A percentile compares a stretch with the other conserved stretches of the same genome.
These are phyloP conservation scores for Phoma herbarum DNA, from an alignment of 2,329 filamentous ascomycete species.

Conservation along the genomic window DNA sequence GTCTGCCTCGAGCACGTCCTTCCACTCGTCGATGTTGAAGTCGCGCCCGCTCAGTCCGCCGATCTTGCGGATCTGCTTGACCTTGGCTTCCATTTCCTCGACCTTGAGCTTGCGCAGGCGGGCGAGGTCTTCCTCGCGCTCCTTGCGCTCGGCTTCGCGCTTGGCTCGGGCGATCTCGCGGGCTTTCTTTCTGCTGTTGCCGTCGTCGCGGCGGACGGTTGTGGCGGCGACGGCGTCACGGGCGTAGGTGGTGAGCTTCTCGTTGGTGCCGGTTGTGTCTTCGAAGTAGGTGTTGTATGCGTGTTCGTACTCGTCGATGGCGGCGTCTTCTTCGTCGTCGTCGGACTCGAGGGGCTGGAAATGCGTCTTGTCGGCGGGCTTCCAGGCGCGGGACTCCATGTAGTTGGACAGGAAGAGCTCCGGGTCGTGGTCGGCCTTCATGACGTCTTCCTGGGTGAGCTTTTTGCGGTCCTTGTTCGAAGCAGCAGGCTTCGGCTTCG, in stretches of 20 bases:
- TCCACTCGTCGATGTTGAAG: constrained; percentile 81
- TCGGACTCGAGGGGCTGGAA: constrained; percentile 92
- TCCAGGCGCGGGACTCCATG: constrained; percentile 90
- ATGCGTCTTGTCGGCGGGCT: constrained; percentile 70
- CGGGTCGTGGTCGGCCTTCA: constrained; percentile 84
- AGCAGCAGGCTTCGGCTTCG: constrained; percentile 64
- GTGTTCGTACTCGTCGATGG: constrained; percentile 86
- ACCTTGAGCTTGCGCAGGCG: constrained; percentile 87
- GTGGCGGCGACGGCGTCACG: constrained; percentile 83
- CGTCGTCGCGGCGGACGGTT: constrained; percentile 86
- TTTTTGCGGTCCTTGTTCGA: constrained; percentile 43
- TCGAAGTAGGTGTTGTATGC: constrained; percentile 98
- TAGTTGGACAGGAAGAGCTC: constrained; percentile 96
- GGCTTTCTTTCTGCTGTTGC: constrained; percentile 76
- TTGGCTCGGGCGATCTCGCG: constrained; percentile 79
- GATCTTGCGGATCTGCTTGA: constrained; percentile 87
- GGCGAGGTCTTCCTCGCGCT: constrained; percentile 81
- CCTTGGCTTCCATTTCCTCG: constrained; percentile 87
- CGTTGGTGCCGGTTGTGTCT: constrained; percentile 86
- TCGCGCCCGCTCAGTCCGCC: constrained; percentile 77
- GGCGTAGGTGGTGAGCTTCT: constrained; percentile 86
- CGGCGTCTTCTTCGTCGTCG: constrained; percentile 76
- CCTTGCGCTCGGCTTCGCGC: constrained; percentile 79
- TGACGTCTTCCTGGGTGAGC: constrained; percentile 65
- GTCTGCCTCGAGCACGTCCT: constrained; percentile 81